These are phyloP conservation scores for Phytophthora agathidicida DNA, from an alignment of 352 stramenopile genomes.

Conservation along the genomic window DNA sequence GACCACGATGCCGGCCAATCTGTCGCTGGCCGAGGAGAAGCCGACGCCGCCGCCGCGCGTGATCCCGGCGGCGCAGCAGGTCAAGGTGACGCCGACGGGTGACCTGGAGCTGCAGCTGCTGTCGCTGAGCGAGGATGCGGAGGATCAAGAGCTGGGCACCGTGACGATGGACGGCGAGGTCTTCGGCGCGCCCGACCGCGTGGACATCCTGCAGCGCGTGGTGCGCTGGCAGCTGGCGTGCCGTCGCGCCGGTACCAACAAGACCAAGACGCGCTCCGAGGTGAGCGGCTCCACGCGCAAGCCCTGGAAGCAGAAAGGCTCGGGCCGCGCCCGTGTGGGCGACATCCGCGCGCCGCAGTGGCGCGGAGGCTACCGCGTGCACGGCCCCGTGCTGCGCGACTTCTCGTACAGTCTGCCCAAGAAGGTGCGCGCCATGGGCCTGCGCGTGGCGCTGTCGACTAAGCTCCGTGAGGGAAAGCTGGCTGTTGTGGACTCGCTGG, in stretches of 20 bases:
- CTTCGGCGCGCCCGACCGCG: constrained; percentile 76
- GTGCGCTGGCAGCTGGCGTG: constrained; percentile 89
- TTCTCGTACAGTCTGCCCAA: constrained; percentile 89
- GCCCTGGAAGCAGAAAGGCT: constrained; percentile 90
- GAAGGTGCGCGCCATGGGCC: constrained; percentile 88
- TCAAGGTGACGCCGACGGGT: constrained; percentile 56
- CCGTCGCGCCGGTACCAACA: constrained; percentile 86
- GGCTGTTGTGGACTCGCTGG: constrained; percentile 77
- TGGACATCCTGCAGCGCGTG: constrained; percentile 89
- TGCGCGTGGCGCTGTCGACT: constrained; percentile 85
- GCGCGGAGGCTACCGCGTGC: constrained; percentile 85
- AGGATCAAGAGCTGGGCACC: constrained; percentile 42
- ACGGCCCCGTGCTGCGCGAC: constrained; percentile 85
- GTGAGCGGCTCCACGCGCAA: constrained; percentile 89
- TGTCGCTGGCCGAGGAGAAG: constrained; percentile 80
- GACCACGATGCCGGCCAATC: constrained; percentile 55
- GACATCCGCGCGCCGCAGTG: constrained; percentile 87
- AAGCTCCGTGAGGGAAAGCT: constrained; percentile 90
- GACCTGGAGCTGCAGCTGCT: constrained; percentile 76
- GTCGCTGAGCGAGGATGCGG: constrained; percentile 50
- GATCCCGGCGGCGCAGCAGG: constrained; percentile 61
- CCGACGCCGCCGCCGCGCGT: constrained; percentile 67
- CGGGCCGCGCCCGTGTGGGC: constrained; percentile 83
- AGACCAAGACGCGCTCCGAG: constrained; percentile 90
- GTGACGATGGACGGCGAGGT: constrained; percentile 74